Base-by-base conservation (phyloP, 1,139 yeast genomes). In the Hyphopichia fennica region DNA sequence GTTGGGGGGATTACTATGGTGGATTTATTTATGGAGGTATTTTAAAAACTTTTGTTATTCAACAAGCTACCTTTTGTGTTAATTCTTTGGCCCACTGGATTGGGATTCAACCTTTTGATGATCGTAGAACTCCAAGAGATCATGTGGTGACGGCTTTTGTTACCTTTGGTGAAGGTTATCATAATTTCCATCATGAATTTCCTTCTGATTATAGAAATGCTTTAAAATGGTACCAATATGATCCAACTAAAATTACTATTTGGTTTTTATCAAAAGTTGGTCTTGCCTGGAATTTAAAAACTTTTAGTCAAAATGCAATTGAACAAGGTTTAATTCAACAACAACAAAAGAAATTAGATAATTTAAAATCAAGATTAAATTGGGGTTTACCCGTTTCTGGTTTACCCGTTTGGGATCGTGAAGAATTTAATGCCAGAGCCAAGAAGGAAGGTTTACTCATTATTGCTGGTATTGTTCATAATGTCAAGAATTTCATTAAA, bases 141-240 rank as follows among this genome's bases (percentile, higher is more conserved):
- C 97, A 93, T 69, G 82, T 84, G 57, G 66, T 93, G 52, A 93
- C 99, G 47, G 99, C 99, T 7, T 70, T 93, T 47, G 96, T 89
- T 46, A 93, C 99, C 11, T 87, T 93, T 57, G 99, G 99, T 63
- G 99, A 93, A 75, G 99, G 99, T 46, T 91, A 93, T 80, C 99
- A 93, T 72, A 93, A 93, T 75, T 93, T 93, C 84, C 99, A 93
- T 72, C 99, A 93, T 72, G 98, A 95, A 75, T 93, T 91, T 81
- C 99, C 99, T 54, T 82, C 95, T 37, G 99, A 93, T 74, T 93
- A 93, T 81, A 83, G 99, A 77, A 93, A 93, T 63, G 99, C 99
- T 39, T 80, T 93, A 63, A 87, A 83, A 69, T 95, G 99, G 99
- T 93, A 87, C 77, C 99, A 95, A 79, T 93, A 86, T 68, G 99